Evolutionary conservation across 202 grass and related monocot species (phyloP).

Genomic region (Elaeis oleifera): DNA sequence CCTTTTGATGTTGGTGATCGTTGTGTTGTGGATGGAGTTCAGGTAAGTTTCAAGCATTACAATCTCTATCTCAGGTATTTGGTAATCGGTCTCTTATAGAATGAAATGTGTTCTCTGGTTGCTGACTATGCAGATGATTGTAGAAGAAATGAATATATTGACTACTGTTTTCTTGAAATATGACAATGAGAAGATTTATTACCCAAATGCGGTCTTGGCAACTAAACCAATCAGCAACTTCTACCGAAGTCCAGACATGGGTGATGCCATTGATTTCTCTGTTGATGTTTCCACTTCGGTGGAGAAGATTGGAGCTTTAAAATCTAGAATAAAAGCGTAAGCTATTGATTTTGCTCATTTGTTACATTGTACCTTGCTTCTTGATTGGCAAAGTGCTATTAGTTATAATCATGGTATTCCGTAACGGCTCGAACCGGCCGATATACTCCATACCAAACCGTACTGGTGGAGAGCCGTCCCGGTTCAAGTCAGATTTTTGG

Average conservation of each 20-base stretch:
- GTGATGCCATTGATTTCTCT: constrained; percentile 55
- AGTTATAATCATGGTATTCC: too few species aligned
- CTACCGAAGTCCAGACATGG: constrained; percentile 94
- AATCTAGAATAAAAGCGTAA: constrained; percentile 80
- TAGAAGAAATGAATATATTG: constrained; percentile 99
- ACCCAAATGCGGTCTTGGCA: constrained; percentile 79
- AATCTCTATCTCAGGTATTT: background rate
- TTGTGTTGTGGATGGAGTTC: constrained; percentile 76
- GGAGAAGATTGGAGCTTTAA: constrained; percentile 61
- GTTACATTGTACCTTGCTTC: too few species aligned
- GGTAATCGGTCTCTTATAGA: background rate
- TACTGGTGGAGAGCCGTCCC: too few species aligned
- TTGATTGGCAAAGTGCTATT: too few species aligned
- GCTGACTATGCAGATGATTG: constrained; percentile 58
- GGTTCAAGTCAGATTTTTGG: too few species aligned
- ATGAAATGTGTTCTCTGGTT: background rate
- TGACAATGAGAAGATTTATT: constrained; percentile 93
- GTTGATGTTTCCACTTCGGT: constrained; percentile 67
- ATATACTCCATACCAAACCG: too few species aligned
- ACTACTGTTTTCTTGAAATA: constrained; percentile 80
- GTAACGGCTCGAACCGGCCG: too few species aligned
- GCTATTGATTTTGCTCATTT: constrained; percentile 4
- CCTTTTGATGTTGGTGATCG: constrained; percentile 95
- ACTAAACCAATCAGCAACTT: constrained; percentile 94
- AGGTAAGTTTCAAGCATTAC: constrained; percentile 41